phyloP scores from a whole-genome alignment of 2,329 filamentous ascomycete species.

The Xylariaceae sp. region DNA sequence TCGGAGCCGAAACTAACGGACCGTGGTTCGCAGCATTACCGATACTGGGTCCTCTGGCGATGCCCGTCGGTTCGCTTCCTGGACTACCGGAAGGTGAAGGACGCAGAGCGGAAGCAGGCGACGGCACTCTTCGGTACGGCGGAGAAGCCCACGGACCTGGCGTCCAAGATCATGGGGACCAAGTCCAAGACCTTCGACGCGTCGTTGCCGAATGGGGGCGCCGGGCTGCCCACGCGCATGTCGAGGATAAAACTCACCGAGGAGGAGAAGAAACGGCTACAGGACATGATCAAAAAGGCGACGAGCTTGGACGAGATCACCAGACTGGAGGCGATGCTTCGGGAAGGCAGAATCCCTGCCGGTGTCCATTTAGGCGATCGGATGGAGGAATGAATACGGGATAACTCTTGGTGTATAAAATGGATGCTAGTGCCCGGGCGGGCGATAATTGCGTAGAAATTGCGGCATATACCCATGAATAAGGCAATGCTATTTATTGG shows the following conservation, averaged over 20 bases:
- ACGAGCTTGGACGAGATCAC: conserved; percentile 90
- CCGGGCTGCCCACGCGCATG: conserved; percentile 60
- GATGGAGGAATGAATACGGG: conserved; percentile 66
- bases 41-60: conserved; percentile 87
- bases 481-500: conserved; percentile 23
- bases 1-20: neutral
- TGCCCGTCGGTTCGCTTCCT: conserved; percentile 85
- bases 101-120: conserved; percentile 77
- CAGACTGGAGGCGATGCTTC: conserved; percentile 85
- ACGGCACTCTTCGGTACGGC: conserved; percentile 80
- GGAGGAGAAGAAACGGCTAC: conserved; percentile 80
- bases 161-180: conserved; percentile 80
- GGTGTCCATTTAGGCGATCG: conserved; percentile 60
- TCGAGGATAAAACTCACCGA: conserved; percentile 85
- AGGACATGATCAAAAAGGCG: conserved; percentile 85
- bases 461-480: conserved; percentile 33
- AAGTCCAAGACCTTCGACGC: conserved; percentile 78
- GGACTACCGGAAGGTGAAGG: conserved; percentile 89
- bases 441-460: conserved; percentile 15
- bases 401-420: conserved; percentile 26
- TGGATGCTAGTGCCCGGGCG: conserved; percentile 2
- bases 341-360: conserved; percentile 81
- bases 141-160: conserved; percentile 78
- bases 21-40: conserved; percentile 69
- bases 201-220: conserved; percentile 39